Evolutionary conservation across 306 rosid species (phyloP).

Genomic region (Malus sieversii): DNA sequence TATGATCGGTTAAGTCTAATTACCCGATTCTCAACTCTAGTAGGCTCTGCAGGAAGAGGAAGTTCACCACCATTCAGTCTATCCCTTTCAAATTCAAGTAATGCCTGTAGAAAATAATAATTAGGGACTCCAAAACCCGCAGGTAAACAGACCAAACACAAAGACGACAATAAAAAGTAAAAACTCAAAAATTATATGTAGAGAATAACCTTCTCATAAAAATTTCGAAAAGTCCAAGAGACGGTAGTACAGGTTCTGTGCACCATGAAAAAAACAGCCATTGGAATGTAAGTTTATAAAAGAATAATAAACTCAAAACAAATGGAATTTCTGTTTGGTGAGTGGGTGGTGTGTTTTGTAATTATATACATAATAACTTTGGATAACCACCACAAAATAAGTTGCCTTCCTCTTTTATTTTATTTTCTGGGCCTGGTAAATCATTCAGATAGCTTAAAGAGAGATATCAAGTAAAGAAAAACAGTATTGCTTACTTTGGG

Average conservation of each 20-base stretch:
- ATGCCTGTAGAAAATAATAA: slow-evolving; percentile 35
- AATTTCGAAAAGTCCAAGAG: slow-evolving; percentile 73
- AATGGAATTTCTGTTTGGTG: background rate
- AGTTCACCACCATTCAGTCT: slow-evolving; percentile 51
- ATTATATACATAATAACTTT: background rate
- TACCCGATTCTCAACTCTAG: slow-evolving; percentile 61
- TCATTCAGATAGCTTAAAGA: background rate
- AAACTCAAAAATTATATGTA: background rate
- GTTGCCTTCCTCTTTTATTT: background rate
- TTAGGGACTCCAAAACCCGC: background rate
- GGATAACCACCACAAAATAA: background rate
- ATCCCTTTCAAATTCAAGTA: slow-evolving; percentile 68
- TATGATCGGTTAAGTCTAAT: background rate
- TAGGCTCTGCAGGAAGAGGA: slow-evolving; percentile 48
- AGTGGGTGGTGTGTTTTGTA: too few species aligned
- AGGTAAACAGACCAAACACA: background rate
- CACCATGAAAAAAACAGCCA: background rate
- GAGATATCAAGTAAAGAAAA: background rate
- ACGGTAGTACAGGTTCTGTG: slow-evolving; percentile 74
- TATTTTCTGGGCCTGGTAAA: background rate
- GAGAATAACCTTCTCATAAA: slow-evolving; percentile 60
- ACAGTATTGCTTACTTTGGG: slow-evolving; percentile 51
- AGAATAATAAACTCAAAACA: background rate
- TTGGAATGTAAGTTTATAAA: background rate
- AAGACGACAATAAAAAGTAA: background rate